These are phyloP conservation scores for Gossypium davidsonii DNA, from an alignment of 441 rosid species.

Conservation along the genomic window DNA sequence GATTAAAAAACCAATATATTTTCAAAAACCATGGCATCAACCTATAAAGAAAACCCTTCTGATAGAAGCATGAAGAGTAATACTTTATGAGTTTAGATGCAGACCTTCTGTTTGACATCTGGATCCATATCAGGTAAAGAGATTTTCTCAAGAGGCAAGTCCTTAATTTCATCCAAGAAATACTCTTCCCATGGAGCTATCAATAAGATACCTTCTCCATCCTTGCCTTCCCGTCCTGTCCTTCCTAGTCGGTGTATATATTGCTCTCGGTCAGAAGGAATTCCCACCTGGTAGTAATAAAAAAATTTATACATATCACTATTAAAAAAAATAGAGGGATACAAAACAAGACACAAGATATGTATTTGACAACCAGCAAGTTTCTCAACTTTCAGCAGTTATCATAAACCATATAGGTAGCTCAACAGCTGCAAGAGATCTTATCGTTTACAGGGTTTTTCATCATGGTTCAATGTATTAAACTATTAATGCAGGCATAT, in stretches of 20 bases:
- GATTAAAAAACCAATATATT: not conserved
- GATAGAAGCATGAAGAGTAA: not conserved
- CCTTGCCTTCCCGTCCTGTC: slow-evolving; percentile 85
- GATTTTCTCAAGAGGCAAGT: slow-evolving; percentile 61
- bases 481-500: not conserved
- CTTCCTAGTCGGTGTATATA: slow-evolving; percentile 89
- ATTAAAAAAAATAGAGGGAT: not conserved
- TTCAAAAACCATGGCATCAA: not conserved
- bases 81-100: slow-evolving; percentile 13
- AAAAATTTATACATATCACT: not conserved
- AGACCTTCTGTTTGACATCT: slow-evolving; percentile 52
- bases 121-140: slow-evolving; percentile 51
- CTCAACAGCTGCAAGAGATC: not conserved
- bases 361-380: not conserved
- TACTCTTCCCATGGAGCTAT: slow-evolving; percentile 94
- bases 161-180: slow-evolving; percentile 72
- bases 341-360: not conserved
- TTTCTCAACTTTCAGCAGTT: not conserved
- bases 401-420: not conserved
- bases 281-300: slow-evolving; percentile 53
- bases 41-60: not conserved
- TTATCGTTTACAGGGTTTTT: not conserved
- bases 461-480: not conserved
- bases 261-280: slow-evolving; percentile 73
- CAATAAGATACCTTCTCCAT: slow-evolving; percentile 70